Evolutionary conservation across 2,329 filamentous ascomycete species (phyloP), one percentile per base, ranked within the genome.

Genomic region (Cladosporium sp.): DNA sequence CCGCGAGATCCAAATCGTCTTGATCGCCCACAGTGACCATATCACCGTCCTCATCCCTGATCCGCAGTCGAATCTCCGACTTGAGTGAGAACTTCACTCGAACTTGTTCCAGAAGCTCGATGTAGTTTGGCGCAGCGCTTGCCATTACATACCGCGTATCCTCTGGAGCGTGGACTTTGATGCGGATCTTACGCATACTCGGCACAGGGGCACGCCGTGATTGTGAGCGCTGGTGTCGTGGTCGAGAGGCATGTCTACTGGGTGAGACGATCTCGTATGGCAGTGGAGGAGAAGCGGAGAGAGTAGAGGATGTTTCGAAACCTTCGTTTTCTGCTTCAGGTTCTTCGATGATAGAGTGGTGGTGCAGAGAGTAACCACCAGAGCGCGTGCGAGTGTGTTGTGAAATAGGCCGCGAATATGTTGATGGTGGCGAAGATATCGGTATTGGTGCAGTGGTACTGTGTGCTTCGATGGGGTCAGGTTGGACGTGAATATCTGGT

Each of bases 11-110:
- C 69, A 97, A 80, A 80, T 99, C 95, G 74, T 99, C 95, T 78
- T 97, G 92, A 78, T 99, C 95, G 34, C 91, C 93, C 87, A 99
- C 90, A 36, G 94, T 97, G 75, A 99, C 96, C 91, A 97, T 94
- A 75, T 98, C 94, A 3, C 90, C 91, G 71, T 92, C 90, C 72
- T 98, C 95, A 69, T 96, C 92, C 74, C 86, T 87, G 72, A 93
- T 87, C 83, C 95, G 95, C 79, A 97, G 90, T 84, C 93, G 96
- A 82, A 97, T 94, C 66, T 87, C 68, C 87, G 68, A 89, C 82
- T 65, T 86, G 6, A 97, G 83, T 15, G 86, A 89, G 75, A 98
- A 97, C 80, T 99, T 99, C 69, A 93, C 90, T 57, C 90, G 86
- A 67, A 99, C 91, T 67, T 89, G 88, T 68, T 90, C 88, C 49